Base-by-base conservation (phyloP, 2,329 filamentous ascomycete species). In the Cytospora chrysosperma region DNA sequence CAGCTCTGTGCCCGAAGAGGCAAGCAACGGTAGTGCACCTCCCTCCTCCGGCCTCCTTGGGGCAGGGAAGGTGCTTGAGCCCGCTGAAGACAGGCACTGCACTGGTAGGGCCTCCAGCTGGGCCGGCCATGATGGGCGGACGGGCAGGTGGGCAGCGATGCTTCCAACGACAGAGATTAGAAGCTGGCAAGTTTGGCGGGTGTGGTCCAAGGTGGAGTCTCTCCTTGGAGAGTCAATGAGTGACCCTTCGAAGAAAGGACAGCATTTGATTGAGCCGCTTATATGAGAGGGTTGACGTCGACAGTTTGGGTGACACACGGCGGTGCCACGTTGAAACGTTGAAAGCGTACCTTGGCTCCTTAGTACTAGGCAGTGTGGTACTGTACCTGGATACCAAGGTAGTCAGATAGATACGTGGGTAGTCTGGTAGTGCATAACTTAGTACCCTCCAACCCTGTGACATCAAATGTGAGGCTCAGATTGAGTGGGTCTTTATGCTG, bases 61-160 rank as follows among this genome's bases (percentile, higher is more conserved):
- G 64, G 50, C 64, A 66, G 21, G 64, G 57, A 21, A 66, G 64
- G 55, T 66, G 64, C 57, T 56, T 64, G 26, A 66, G 62, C 17
- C 64, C 64, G 13, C 58, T 64, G 64, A 66, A 66, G n/a, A 66
- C 28, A 40, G 64, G 64, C 37, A 66, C 64, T 21, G 50, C 57
- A 55, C 57, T 61, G 58, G 54, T 50, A 27, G 59, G 52, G 17
- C 4, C 37, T 12, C 21, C 43, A 47, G 43, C n/a, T 47, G 43
- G 43, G 43, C 43, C 43, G n/a, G 43, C 9, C 43, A 47, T 47
- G n/a, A 24, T 47, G 21, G 43, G 10, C 43, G 19, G n/a, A 24
- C 24, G 21, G n/a, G 21, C n/a, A 24, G 19, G 43, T 47, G n/a
- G 43, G n/a, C 43, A 47, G 43, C n/a, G 43, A 24, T 24, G n/a